phyloP scores from a whole-genome alignment of 192 early-diverging fungal species.

The Lunasporangiospora selenospora region DNA sequence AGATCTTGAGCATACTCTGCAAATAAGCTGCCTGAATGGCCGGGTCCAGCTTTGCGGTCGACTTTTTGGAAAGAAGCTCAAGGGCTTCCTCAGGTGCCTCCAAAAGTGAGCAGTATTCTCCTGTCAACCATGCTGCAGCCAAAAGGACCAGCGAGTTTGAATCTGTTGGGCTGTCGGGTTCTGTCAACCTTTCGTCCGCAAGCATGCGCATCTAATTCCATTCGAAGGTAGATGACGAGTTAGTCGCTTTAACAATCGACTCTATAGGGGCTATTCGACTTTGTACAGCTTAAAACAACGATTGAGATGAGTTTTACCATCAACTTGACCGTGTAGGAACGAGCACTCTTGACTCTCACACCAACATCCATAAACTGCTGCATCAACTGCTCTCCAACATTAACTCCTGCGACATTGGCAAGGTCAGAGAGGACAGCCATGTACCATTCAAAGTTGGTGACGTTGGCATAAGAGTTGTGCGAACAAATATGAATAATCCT shows the following conservation, averaged over 20 bases:
- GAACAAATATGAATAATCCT: conserved; percentile 86
- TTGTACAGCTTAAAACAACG: neutral
- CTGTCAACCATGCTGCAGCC: conserved; percentile 91
- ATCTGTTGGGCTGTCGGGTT: conserved; percentile 60
- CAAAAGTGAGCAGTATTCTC: conserved; percentile 81
- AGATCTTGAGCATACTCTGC: conserved; percentile 76
- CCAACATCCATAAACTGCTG: conserved; percentile 88
- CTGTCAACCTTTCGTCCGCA: conserved; percentile 65
- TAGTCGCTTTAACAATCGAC: neutral
- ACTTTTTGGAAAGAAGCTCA: conserved; percentile 32
- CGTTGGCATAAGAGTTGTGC: conserved; percentile 81
- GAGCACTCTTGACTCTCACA: conserved; percentile 86
- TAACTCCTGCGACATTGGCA: conserved; percentile 76
- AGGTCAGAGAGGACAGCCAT: conserved; percentile 82
- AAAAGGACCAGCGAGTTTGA: conserved; percentile 78
- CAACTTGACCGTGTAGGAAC: conserved; percentile 74
- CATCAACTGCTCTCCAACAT: conserved; percentile 72
- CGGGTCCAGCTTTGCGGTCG: conserved; percentile 55
- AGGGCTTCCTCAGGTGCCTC: conserved; percentile 11
- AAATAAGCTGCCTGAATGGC: conserved; percentile 73
- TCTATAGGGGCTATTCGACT: neutral
- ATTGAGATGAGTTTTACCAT: conserved; percentile 58
- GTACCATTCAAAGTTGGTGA: conserved; percentile 97
- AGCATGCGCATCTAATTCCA: conserved; percentile 67
- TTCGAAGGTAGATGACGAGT: neutral